Evolutionary conservation across 2,329 filamentous ascomycete genomes (phyloP).

Genomic region (Colletotrichum orchidophilum): DNA sequence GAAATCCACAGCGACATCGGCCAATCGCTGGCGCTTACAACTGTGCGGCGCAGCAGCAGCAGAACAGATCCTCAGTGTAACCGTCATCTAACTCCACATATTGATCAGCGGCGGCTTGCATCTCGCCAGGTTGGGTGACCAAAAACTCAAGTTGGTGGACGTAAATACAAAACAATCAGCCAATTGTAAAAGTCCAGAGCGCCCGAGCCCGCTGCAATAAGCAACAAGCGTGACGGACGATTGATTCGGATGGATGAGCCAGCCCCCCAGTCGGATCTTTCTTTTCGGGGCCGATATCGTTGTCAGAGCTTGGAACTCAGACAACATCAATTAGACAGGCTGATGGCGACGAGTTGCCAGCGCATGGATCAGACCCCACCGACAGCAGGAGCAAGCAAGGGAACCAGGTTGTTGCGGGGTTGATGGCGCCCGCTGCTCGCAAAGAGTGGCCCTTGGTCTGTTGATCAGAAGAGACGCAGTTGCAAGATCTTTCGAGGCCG

Average conservation of each 20-base stretch:
- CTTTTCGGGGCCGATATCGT: background rate
- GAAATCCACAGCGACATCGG: background rate
- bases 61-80: background rate
- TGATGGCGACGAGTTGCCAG: conserved; percentile 5
- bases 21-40: background rate
- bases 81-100: conserved; percentile 4
- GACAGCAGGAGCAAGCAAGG: background rate
- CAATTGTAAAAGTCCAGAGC: background rate
- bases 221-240: background rate
- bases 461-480: conserved; percentile 6
- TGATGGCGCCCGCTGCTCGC: background rate
- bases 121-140: background rate
- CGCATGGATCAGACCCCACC: conserved; percentile 11
- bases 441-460: background rate
- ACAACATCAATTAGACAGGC: background rate
- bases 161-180: background rate
- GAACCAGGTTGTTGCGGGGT: background rate
- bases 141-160: background rate
- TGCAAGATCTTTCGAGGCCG: background rate
- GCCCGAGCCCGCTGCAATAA: conserved; percentile 7
- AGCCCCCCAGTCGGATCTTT: background rate
- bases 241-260: background rate
- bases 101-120: conserved; percentile 31
- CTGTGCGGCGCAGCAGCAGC: background rate
- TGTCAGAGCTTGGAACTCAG: background rate